Evolutionary conservation across 2,329 filamentous ascomycete genomes (phyloP).

Genomic region (Fusarium sublunatum): DNA sequence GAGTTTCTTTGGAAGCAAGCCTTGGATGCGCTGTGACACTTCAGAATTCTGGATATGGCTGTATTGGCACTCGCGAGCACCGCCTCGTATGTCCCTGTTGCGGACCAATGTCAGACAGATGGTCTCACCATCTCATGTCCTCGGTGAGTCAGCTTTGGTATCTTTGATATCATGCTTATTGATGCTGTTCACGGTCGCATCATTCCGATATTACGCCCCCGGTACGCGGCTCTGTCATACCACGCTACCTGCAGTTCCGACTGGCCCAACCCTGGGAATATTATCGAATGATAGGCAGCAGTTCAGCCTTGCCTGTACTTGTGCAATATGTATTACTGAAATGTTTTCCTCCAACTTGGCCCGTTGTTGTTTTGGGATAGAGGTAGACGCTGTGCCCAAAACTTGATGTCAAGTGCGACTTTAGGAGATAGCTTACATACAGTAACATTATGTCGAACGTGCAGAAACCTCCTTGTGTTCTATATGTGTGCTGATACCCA

Average conservation of each 20-base stretch:
- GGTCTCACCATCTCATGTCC: conserved; percentile 37
- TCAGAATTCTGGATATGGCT: conserved; percentile 19
- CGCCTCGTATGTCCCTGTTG: conserved; percentile 4
- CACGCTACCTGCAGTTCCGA: conserved; percentile 22
- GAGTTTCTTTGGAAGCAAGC: conserved; percentile 16
- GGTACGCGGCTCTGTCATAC: conserved; percentile 27
- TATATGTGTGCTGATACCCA: no score
- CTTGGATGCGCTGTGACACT: conserved; percentile 28
- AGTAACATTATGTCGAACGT: conserved; percentile 23
- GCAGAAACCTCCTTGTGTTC: neutral
- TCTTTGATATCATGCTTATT: conserved; percentile 20
- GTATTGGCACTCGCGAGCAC: neutral
- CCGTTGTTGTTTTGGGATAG: neutral
- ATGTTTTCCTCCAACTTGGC: neutral
- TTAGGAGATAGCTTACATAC: conserved; percentile 38
- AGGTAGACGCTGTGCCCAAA: conserved; percentile 1
- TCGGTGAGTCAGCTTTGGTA: conserved; percentile 27
- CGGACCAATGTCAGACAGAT: conserved; percentile 33
- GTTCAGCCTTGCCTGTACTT: conserved; percentile 30
- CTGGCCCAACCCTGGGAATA: conserved; percentile 5
- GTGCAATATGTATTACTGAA: neutral
- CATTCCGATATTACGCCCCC: conserved; percentile 16
- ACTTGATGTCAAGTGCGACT: conserved; percentile 15
- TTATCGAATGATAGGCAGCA: conserved; percentile 20
- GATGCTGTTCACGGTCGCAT: conserved; percentile 21